phyloP scores from a whole-genome alignment of 2,329 filamentous ascomycete species.

The Diaporthe capsici region DNA sequence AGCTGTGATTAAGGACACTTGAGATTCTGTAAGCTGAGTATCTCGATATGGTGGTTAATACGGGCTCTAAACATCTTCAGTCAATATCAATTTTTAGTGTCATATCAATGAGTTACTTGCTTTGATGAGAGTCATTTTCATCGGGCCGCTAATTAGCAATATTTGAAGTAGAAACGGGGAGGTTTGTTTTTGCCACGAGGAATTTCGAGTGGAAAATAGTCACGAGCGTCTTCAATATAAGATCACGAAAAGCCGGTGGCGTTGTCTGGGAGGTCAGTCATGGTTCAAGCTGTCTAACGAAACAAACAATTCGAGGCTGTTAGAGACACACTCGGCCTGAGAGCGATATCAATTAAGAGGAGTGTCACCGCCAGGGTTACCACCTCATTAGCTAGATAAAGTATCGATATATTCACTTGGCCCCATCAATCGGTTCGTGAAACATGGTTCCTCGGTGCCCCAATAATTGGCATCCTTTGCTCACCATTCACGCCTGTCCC shows the following conservation, averaged over 20 bases:
- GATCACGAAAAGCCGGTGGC: not conserved
- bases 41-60: no score
- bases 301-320: not conserved
- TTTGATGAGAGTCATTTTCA: not conserved
- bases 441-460: not conserved
- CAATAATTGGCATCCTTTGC: not conserved
- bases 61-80: not conserved
- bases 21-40: not conserved
- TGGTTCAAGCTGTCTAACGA: not conserved
- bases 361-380: not conserved
- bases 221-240: no score
- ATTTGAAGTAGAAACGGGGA: not conserved
- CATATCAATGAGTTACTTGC: no score
- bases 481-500: no score
- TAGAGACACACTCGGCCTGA: not conserved
- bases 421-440: not conserved
- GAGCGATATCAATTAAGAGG: fast-evolving
- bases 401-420: not conserved
- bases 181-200: not conserved
- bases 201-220: not conserved
- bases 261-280: not conserved
- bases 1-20: not conserved
- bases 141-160: not conserved
- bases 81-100: not conserved
- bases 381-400: not conserved